Evolutionary conservation across 2,329 filamentous ascomycete genomes (phyloP), one percentile per base, ranked within the genome.

Genomic region (Pseudocercospora crystallina): DNA sequence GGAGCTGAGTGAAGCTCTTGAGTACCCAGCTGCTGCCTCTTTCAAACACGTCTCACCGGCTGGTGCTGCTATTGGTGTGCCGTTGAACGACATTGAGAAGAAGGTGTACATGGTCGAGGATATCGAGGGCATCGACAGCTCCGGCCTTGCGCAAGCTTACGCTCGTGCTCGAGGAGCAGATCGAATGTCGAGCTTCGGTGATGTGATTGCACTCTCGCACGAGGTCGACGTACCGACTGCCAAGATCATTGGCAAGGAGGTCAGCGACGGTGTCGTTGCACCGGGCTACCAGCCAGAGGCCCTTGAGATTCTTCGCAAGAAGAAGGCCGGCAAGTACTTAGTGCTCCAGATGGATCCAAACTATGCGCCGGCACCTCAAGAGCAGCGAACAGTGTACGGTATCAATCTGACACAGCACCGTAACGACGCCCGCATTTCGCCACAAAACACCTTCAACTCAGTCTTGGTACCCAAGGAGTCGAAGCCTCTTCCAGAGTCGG

Each of bases 41-140:
- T 99, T 99, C 85, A 99, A 96, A 83, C 94, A 99, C 71, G 94
- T 97, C 57, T 99, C 94, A 8, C 94, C 94, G 14, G 94, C 94
- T 37, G 94, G 94, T 67, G 94, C 92, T 52, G 92, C 94, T 60
- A 94, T 99, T 65, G 94, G 91, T 61, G 84, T 94, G 5, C 89
- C 90, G 15, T 81, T 99, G 58, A 89, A 78, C 58, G 83, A 88
- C 35, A 87, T 89, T 45, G 94, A 99, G 81, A 86, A 89, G 73
- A 95, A 95, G 76, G 94, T 96, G 48, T 99, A 96, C 80, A 96
- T 99, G 80, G 94, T 99, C 52, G 89, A 95, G 67, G 94, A 96
- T 68, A 95, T 99, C 64, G 82, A 84, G 54, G 91, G 90, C 47
- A 84, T 99, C 57, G 90, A 95, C 73, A 82, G 81, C 40, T 97